Evolutionary conservation across 257 asterid species (phyloP).

Genomic region (Echites panduratus): DNA sequence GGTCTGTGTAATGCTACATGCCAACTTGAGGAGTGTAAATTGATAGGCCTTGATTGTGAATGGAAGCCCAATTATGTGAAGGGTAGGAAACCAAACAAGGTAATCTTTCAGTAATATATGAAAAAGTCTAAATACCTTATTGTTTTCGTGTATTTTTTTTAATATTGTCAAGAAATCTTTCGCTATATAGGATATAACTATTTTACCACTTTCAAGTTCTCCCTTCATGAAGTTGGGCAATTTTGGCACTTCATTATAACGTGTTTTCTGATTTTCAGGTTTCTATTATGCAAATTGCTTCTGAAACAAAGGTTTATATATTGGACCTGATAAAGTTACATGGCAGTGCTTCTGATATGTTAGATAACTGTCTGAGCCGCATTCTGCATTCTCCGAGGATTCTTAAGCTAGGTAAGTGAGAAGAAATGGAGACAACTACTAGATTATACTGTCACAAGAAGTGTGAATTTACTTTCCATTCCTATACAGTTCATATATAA

Average conservation of each 20-base stretch:
- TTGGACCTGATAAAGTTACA: slow-evolving; percentile 81
- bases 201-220: background rate
- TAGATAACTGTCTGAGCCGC: slow-evolving; percentile 70
- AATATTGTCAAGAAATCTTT: background rate
- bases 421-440: background rate
- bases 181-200: background rate
- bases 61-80: slow-evolving; percentile 89
- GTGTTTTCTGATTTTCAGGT: slow-evolving; percentile 47
- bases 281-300: slow-evolving; percentile 94
- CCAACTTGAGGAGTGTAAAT: slow-evolving; percentile 71
- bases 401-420: slow-evolving; percentile 79
- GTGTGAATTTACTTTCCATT: background rate
- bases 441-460: background rate
- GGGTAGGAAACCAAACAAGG: slow-evolving; percentile 76
- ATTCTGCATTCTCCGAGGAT: slow-evolving; percentile 71
- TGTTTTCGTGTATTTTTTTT: background rate
- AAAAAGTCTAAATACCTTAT: background rate
- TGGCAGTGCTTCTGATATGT: slow-evolving; percentile 50
- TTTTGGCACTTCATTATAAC: background rate
- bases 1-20: slow-evolving; percentile 49
- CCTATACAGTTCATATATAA: background rate
- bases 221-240: slow-evolving; percentile 1
- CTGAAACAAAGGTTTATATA: slow-evolving; percentile 73
- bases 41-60: slow-evolving; percentile 90
- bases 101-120: slow-evolving; percentile 17